These are phyloP conservation scores for Xerocomus brunneocitrinus DNA, from an alignment of 768 basidiomycete genomes.

Conservation along the genomic window DNA sequence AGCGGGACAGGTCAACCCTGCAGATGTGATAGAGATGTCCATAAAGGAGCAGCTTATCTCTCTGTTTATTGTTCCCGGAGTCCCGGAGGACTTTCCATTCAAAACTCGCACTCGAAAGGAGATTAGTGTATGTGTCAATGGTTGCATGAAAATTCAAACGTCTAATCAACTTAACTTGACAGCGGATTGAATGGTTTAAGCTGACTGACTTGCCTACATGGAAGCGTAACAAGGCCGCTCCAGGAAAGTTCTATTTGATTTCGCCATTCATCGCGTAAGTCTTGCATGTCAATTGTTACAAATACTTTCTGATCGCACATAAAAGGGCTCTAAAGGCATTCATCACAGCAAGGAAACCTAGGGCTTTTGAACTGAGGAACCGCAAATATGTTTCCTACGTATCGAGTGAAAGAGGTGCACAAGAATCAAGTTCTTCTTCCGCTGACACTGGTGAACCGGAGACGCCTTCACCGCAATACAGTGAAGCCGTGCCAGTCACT, in stretches of 20 bases:
- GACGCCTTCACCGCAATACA: conserved; percentile 59
- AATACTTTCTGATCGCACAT: conserved; percentile 2
- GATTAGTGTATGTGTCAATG: conserved; percentile 71
- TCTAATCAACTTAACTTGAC: conserved; percentile 9
- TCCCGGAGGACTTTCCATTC: conserved; percentile 86
- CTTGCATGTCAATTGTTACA: neutral
- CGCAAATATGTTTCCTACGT: conserved; percentile 32
- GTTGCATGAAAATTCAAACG: conserved; percentile 1
- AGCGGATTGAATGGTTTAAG: conserved; percentile 98
- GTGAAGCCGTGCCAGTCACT: conserved; percentile 32
- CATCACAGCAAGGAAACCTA: conserved; percentile 60
- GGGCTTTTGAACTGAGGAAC: conserved; percentile 31
- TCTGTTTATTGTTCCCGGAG: conserved; percentile 82
- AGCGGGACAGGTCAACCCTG: conserved; percentile 56
- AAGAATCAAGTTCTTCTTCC: conserved; percentile 67
- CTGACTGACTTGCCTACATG: conserved; percentile 89
- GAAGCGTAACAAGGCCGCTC: conserved; percentile 67
- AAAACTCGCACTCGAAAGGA: conserved; percentile 95
- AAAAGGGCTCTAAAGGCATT: conserved; percentile 51
- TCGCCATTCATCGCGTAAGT: conserved; percentile 86
- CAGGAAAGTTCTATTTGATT: conserved; percentile 90
- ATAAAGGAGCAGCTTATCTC: conserved; percentile 91
- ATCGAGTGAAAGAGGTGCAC: conserved; percentile 35
- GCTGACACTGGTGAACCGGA: conserved; percentile 57
- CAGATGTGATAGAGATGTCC: conserved; percentile 75